Base-by-base conservation (phyloP, 2,329 filamentous ascomycete genomes). In the Dactylonectria macrodidyma region DNA sequence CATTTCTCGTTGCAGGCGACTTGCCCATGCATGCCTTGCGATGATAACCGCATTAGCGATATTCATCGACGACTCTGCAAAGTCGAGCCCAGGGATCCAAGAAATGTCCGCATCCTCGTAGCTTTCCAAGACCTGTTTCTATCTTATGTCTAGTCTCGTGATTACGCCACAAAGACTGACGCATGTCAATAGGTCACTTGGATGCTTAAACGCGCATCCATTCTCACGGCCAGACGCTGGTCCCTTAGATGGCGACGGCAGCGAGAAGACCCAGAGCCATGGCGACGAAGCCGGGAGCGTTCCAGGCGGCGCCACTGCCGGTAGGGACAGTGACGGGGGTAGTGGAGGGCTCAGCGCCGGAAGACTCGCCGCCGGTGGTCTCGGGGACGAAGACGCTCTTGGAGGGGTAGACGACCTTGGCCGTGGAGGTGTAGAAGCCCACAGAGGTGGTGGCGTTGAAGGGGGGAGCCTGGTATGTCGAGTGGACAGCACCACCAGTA, bases 401-500 rank as follows among this genome's bases (percentile, higher is more conserved):
- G n/a, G 14, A n/a, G 12, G 50, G 48, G 68, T 69, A 66, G 26
- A 64, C 26, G 24, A 56, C 34, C 30, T 22, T 26, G n/a, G 14
- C 50, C 3, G 50, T 66, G 61, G 70, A 52, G 68, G 61, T 22
- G 74, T 71, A 52, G 70, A 16, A 16, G 8, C 19, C 14, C 59
- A 34, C 62, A 47, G 56, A 66, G 71, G 33, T 64, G 48, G 59
- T 50, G 46, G 67, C 67, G 55, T 69, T 72, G 72, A 59, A 64
- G 69, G 64, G 51, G 68, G 36, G 9, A 10, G 3, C 73, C 26
- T 30, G 26, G 51, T 75, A 77, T 26, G 67, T 66, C 12, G 70
- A 68, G 70, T 76, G 78, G 66, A 73, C 73, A 12, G 76, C 75
- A 34, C 78, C 66, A 4, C 76, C 72, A 2, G 72, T 78, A 0